A percentile compares a stretch with the other conserved stretches of the same genome.
These are phyloP conservation scores for Brassica carinata DNA, from an alignment of 345 rosid genomes.

Conservation along the genomic window DNA sequence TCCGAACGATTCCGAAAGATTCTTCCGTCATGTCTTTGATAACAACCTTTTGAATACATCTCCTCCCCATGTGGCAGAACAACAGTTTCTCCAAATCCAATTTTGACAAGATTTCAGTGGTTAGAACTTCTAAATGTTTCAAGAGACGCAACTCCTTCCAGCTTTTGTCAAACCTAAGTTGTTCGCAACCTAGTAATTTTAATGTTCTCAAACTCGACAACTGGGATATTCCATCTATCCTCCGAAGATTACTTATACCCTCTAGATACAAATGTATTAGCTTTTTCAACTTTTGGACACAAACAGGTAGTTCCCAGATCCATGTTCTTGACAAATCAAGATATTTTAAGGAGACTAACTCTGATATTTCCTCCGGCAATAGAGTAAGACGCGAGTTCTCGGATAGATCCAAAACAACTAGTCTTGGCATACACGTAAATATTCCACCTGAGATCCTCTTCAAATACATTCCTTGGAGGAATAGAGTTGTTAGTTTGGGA, in stretches of 20 bases:
- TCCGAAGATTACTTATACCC: background rate
- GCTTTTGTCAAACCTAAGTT: background rate
- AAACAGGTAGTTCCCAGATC: background rate
- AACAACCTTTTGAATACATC: background rate
- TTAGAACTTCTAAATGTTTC: background rate
- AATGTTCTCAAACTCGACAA: background rate
- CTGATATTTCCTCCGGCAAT: background rate
- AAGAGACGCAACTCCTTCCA: background rate
- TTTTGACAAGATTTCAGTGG: background rate
- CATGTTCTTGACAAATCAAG: background rate
- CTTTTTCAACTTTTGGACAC: background rate
- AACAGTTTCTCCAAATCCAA: background rate
- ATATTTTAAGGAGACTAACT: background rate
- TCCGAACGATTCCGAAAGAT: background rate
- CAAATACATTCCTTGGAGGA: background rate
- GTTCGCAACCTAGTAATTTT: background rate
- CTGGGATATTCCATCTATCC: background rate
- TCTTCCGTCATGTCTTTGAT: background rate
- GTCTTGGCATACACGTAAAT: background rate
- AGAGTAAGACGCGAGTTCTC: background rate
- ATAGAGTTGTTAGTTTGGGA: background rate
- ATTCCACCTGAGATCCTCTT: background rate
- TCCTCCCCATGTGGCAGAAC: background rate
- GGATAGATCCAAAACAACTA: background rate
- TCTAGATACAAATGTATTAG: background rate